Evolutionary conservation across 2,329 filamentous ascomycete species (phyloP).

Genomic region (Fusarium xyrophilum): DNA sequence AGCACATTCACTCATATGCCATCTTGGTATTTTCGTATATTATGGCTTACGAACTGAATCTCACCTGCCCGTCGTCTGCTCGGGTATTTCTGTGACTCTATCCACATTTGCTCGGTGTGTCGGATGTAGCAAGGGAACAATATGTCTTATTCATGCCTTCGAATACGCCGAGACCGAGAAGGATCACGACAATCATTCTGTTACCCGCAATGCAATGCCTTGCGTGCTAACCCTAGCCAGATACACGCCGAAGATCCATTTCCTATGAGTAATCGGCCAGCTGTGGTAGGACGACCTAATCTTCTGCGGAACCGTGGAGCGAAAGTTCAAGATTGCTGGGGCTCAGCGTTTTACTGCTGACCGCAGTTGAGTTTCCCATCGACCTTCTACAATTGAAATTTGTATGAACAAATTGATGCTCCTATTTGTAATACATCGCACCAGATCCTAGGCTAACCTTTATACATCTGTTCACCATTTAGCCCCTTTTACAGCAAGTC

Average conservation of each 20-base stretch:
- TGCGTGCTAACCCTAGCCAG: accelerated
- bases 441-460: too few relatives aligned
- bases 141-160: accelerated
- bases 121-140: background rate
- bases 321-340: too few relatives aligned
- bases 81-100: background rate
- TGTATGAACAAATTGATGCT: too few relatives aligned
- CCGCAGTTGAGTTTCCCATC: too few relatives aligned
- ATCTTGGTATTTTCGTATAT: background rate
- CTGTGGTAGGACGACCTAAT: accelerated
- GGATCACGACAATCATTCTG: accelerated
- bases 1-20: too few relatives aligned
- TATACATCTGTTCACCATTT: too few relatives aligned
- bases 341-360: too few relatives aligned
- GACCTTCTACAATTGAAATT: too few relatives aligned
- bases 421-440: too few relatives aligned
- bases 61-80: accelerated
- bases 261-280: accelerated
- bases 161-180: background rate
- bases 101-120: background rate
- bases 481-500: too few relatives aligned
- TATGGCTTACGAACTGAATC: background rate
- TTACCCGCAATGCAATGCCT: accelerated
- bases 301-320: accelerated
- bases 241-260: too few relatives aligned